A percentile compares a stretch with the other conserved stretches of the same genome.
Conservation (phyloP, 768 basidiomycete species). For the Flagelloscypha sp. region DNA sequence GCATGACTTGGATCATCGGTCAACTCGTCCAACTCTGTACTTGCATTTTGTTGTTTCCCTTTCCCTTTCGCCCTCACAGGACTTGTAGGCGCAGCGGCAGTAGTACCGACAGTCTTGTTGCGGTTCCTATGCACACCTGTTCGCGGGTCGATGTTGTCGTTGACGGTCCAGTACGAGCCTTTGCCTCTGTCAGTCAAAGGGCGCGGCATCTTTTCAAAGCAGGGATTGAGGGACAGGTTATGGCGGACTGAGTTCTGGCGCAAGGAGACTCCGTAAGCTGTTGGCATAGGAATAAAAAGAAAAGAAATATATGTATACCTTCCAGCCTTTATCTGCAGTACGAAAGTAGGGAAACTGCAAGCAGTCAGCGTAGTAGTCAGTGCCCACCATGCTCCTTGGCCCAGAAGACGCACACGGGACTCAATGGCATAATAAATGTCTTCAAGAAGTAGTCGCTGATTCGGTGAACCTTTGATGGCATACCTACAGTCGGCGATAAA, state of each 20-base stretch:
- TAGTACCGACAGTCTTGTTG: no score
- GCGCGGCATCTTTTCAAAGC: constrained; percentile 87
- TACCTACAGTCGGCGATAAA: constrained; percentile 40
- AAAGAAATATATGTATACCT: constrained; percentile 47
- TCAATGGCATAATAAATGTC: constrained; percentile 92
- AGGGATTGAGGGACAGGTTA: constrained; percentile 84
- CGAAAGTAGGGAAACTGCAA: constrained; percentile 81
- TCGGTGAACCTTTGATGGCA: constrained; percentile 86
- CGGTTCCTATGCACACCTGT: constrained; percentile 84
- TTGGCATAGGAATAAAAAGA: constrained; percentile 14
- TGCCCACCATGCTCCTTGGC: constrained; percentile 1
- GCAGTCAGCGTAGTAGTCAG: constrained; percentile 4
- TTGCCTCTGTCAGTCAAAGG: constrained; percentile 87
- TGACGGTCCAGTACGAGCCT: constrained; percentile 89
- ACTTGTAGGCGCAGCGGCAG: no score
- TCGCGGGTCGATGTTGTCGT: constrained; percentile 82
- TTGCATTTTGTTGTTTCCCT: no score
- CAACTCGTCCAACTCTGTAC: no score
- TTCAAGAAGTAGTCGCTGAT: constrained; percentile 76
- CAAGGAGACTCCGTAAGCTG: constrained; percentile 17
- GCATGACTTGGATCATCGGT: no score
- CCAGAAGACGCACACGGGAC: constrained; percentile 56
- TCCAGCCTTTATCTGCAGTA: constrained; percentile 85
- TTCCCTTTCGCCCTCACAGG: no score
- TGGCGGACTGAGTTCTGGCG: constrained; percentile 82